phyloP scores from a whole-genome alignment of 2,329 filamentous ascomycete species.

The Stromatinia cepivora region DNA sequence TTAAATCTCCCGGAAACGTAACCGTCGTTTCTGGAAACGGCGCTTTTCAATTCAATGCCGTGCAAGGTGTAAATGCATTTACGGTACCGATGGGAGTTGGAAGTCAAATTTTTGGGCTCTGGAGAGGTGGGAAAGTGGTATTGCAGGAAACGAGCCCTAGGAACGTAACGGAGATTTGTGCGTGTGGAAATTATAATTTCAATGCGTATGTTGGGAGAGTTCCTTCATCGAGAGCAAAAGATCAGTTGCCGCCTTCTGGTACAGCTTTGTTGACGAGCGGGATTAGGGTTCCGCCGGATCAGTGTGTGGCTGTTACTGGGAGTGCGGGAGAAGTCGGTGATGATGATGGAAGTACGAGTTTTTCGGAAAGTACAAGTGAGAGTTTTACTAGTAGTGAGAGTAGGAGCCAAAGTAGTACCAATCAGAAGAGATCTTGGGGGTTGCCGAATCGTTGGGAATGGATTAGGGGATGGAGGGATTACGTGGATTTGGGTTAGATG shows the following conservation, averaged over 20 bases:
- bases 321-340: neutral
- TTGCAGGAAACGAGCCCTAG: neutral
- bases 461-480: neutral
- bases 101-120: slow-evolving; percentile 2
- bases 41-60: neutral
- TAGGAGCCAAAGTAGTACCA: neutral
- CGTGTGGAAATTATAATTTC: slow-evolving; percentile 21
- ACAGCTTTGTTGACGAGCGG: neutral
- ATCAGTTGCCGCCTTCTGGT: neutral
- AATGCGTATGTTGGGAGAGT: slow-evolving; percentile 22
- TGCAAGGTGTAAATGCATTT: neutral
- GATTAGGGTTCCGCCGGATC: neutral
- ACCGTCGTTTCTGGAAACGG: slow-evolving; percentile 1
- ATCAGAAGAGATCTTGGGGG: neutral
- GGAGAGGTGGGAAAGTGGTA: neutral
- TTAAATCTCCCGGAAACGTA: slow-evolving; percentile 1
- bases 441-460: neutral
- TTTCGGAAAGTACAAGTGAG: neutral
- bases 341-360: neutral
- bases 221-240: neutral
- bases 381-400: neutral
- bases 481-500: slow-evolving; percentile 1
- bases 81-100: neutral
- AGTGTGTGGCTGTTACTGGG: slow-evolving; percentile 6
- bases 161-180: neutral